Evolutionary conservation across 1,139 yeast species (phyloP), one percentile per base, ranked within the genome.

Genomic region (Geotrichum phurueaensis): DNA sequence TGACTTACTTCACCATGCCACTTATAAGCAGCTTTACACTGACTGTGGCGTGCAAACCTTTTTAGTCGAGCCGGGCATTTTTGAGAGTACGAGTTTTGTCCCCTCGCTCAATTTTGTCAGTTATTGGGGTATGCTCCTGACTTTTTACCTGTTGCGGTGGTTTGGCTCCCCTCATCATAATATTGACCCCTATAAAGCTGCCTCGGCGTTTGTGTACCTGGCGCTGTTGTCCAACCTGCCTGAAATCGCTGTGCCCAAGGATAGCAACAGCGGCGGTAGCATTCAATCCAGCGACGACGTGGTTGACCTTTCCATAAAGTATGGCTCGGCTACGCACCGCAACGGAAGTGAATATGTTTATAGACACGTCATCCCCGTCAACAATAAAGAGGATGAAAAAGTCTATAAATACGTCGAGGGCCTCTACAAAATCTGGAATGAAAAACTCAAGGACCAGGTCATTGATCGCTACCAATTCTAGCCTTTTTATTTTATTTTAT

Each of bases 11-110:
- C 98, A 94, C 73, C 73, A 81, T 56, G 92, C 89, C 4, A 83
- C 90, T 0, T 87, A 82, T 70, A 71, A 81, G 63, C 68, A 75
- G 23, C 74, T 89, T 67, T 69, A 73, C 50, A 67, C 75, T 36
- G 67, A 79, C 15, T 68, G 79, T 60, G 86, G 84, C 0, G 82
- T 94, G 57, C 77, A 77, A 53, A 92, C 88, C 69, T 89, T 87
- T 74, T 77, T 94, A 53, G 85, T 89, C 9, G 97, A 94, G 65
- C 99, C 99, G 0, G 99, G 99, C 18, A 89, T 95, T 45, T 91
- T 95, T 73, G 86, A 87, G 33, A 87, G 96, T 62, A 86, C 86
- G 65, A 87, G 96, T 1, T 89, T 89, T 68, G 85, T 83, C 70
- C 83, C 88, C 63, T 87, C 82, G 66, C 80, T 95, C 71, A 90